Evolutionary conservation across 495 filamentous ascomycete genomes (phyloP), one percentile per base, ranked within the genome.

Genomic region (Cercophora scortea): DNA sequence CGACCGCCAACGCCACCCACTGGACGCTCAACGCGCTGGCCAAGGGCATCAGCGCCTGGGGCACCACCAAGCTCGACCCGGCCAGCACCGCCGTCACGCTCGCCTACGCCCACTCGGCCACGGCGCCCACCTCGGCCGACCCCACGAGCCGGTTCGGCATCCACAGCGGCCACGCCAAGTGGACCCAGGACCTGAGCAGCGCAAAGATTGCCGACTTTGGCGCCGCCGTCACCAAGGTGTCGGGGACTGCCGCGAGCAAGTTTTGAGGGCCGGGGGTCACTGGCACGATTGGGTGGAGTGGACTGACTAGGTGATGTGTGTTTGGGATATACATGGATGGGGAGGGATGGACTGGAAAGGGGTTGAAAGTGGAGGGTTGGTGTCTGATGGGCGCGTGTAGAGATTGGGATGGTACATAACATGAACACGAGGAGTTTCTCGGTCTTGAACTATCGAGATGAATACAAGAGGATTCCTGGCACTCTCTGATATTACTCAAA

Each of bases 151-250:
- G 66, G 16, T 65, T 76, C 42, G 54, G 66, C 47, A 73, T 76
- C 49, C 71, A 74, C 55, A 64, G 69, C 15, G 60, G 62, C 17
- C 56, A 61, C 42, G 67, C 62, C 9, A 70, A 62, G 54, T 75
- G 62, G 53, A 56, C 50, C 0, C 48, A 65, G 17, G 69, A 75
- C 54, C 53, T 75, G 19, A 63, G 63, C 11, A 59, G 60, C 18
- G 65, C 66, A 16, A 63, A 69, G 57, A 65, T 70, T 15, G 62
- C 65, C 35, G 58, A 74, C 50, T 76, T 74, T 51, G 53, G 42
- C 17, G 54, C 61, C 10, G 58, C 63, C 19, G 64, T 71, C 32
- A 49, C 58, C 34, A 58, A 62, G 53, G 44, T 62, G 0, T 52
- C 49, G 25, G 42, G n/a, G 4, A 15, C 50, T 32, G 51, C 51